Conservation (phyloP, 2,329 filamentous ascomycete genomes). For the Epichloe aotearoae region DNA sequence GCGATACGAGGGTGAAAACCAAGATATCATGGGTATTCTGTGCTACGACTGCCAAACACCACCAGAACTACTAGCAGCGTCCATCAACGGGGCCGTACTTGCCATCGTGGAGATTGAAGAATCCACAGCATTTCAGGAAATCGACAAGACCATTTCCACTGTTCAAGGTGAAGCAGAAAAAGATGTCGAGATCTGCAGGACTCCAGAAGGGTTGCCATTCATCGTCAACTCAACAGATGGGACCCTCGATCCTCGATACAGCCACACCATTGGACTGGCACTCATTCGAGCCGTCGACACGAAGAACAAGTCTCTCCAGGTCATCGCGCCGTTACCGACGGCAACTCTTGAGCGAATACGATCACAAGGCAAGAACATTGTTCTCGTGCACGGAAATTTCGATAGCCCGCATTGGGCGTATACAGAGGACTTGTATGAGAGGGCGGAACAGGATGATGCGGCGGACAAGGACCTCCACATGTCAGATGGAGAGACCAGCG, state of each 20-base stretch:
- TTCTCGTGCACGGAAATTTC: conserved; percentile 55
- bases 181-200: conserved; percentile 8
- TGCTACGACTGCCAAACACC: conserved; percentile 54
- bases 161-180: not conserved
- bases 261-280: conserved; percentile 47
- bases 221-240: conserved; percentile 41
- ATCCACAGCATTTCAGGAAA: conserved; percentile 30
- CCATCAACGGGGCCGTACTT: conserved; percentile 58
- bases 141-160: conserved; percentile 5
- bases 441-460: conserved; percentile 18
- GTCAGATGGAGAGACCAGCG: conserved; percentile 22
- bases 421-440: conserved; percentile 44
- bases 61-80: conserved; percentile 44
- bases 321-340: conserved; percentile 47
- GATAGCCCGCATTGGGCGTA: conserved; percentile 60
- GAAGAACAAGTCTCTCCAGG: conserved; percentile 38
- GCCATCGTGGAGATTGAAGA: conserved; percentile 51
- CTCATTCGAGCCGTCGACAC: conserved; percentile 58
- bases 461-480: conserved; percentile 17
- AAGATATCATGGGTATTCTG: conserved; percentile 50
- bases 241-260: conserved; percentile 46
- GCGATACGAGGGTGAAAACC: conserved; percentile 35
- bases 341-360: conserved; percentile 26
- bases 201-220: conserved; percentile 46
- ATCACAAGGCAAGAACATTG: conserved; percentile 33